These are phyloP conservation scores for Flueggea neowawraea DNA, from an alignment of 441 rosid species.

Conservation along the genomic window DNA sequence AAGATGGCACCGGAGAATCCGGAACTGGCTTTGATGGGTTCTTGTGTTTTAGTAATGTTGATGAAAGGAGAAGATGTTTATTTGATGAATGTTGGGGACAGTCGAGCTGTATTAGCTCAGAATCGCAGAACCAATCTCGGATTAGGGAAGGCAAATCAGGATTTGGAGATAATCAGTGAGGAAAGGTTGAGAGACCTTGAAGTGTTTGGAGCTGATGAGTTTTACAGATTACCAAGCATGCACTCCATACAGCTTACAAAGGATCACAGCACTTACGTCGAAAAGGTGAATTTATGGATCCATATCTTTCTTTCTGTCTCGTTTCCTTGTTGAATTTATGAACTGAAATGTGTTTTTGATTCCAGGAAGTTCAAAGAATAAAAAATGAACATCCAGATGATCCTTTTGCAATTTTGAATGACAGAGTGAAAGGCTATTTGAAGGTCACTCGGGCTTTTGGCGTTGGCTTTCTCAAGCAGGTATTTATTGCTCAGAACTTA, in stretches of 20 bases:
- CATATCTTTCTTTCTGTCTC: not conserved
- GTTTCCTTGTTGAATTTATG: not conserved
- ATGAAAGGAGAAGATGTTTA: constrained; percentile 95
- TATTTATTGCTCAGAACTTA: constrained; percentile 9
- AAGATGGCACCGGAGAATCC: constrained; percentile 87
- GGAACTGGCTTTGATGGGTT: constrained; percentile 90
- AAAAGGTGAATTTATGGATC: constrained; percentile 40
- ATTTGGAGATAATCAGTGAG: constrained; percentile 67
- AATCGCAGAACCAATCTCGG: constrained; percentile 46
- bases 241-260: constrained; percentile 67
- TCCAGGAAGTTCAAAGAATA: constrained; percentile 85
- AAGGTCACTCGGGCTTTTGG: constrained; percentile 98
- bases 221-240: constrained; percentile 27
- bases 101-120: constrained; percentile 84
- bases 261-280: constrained; percentile 81
- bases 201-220: constrained; percentile 39
- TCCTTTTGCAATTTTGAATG: constrained; percentile 59
- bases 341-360: not conserved
- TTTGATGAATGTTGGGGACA: constrained; percentile 92
- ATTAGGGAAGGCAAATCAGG: constrained; percentile 55
- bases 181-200: constrained; percentile 60
- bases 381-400: constrained; percentile 79
- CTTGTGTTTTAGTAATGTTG: constrained; percentile 88
- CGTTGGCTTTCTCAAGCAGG: constrained; percentile 96
- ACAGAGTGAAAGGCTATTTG: constrained; percentile 89